Percentiles rank a stretch among this genome's conserved stretches.
phyloP scores from a whole-genome alignment of 1,284 basidiomycete species.

The Uromyces viciae-fabae region DNA sequence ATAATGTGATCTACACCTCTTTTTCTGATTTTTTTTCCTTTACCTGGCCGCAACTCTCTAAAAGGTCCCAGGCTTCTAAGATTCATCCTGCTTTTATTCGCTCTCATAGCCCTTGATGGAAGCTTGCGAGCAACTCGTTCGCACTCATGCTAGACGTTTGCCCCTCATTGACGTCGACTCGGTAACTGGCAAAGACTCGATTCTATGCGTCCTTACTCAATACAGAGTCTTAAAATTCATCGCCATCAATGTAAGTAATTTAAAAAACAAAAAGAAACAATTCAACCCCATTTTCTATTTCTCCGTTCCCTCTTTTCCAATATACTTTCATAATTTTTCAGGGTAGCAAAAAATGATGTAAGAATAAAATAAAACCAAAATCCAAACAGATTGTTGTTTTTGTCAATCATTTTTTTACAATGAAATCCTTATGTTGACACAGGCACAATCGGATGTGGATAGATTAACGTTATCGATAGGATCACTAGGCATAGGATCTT shows the following conservation, averaged over 20 bases:
- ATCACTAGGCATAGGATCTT: slow-evolving; percentile 88
- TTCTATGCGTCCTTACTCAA: slow-evolving; percentile 92
- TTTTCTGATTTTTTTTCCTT: too few relatives aligned
- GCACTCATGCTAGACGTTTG: slow-evolving; percentile 89
- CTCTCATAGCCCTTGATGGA: slow-evolving; percentile 72
- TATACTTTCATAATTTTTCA: too few relatives aligned
- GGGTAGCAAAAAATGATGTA: background rate
- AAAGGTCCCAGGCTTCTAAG: background rate
- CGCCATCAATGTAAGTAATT: slow-evolving; percentile 74
- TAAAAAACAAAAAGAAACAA: background rate
- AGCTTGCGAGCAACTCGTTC: slow-evolving; percentile 82
- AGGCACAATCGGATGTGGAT: slow-evolving; percentile 66
- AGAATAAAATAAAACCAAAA: background rate
- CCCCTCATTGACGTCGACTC: slow-evolving; percentile 90
- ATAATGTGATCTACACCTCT: background rate
- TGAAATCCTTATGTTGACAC: too few relatives aligned
- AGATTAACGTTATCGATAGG: slow-evolving; percentile 74
- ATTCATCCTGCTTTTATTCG: background rate
- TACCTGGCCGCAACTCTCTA: background rate
- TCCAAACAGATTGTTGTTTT: too few relatives aligned
- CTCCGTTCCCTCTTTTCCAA: background rate
- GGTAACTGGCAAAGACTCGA: slow-evolving; percentile 89
- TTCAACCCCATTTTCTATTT: slow-evolving; percentile 40
- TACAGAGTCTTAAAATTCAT: slow-evolving; percentile 98
- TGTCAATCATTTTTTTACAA: background rate